phyloP scores from a whole-genome alignment of 805 yeast genomes.

The Candida boleticola region DNA sequence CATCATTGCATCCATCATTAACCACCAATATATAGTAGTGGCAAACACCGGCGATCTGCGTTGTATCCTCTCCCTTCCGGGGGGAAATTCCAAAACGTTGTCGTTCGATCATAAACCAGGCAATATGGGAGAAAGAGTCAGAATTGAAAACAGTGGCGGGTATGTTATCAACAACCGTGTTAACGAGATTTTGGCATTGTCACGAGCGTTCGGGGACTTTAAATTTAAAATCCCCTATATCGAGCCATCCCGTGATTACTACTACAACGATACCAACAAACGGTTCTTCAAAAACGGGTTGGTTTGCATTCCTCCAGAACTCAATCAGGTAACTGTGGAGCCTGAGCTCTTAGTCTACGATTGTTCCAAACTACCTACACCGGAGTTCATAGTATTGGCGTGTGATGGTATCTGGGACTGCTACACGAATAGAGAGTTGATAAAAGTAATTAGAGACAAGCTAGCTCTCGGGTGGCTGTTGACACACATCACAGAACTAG shows the following conservation, averaged over 20 bases:
- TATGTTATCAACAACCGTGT: conserved; percentile 36
- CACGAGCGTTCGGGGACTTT: conserved; percentile 46
- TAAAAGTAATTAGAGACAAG: conserved; percentile 54
- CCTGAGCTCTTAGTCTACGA: conserved; percentile 43
- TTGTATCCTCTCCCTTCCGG: conserved; percentile 53
- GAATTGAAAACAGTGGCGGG: conserved; percentile 42
- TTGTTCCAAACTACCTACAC: conserved; percentile 16
- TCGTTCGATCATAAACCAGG: conserved; percentile 46
- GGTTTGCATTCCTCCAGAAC: conserved; percentile 41
- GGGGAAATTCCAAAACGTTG: conserved; percentile 55
- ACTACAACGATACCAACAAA: conserved; percentile 21
- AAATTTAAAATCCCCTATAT: conserved; percentile 40
- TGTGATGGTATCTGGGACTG: conserved; percentile 52
- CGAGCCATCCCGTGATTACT: conserved; percentile 28
- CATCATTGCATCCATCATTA: conserved; percentile 29
- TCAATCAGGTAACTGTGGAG: conserved; percentile 42
- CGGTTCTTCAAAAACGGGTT: conserved; percentile 21
- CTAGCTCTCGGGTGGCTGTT: conserved; percentile 56
- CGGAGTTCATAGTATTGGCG: conserved; percentile 41
- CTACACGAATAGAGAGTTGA: conserved; percentile 52
- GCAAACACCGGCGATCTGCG: conserved; percentile 81
- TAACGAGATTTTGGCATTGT: conserved; percentile 42
- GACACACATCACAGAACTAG: conserved; percentile 55
- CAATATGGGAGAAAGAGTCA: conserved; percentile 41
- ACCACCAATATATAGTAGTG: conserved; percentile 44